phyloP scores from a whole-genome alignment of 2,329 filamentous ascomycete species.

The Fusarium coicis region DNA sequence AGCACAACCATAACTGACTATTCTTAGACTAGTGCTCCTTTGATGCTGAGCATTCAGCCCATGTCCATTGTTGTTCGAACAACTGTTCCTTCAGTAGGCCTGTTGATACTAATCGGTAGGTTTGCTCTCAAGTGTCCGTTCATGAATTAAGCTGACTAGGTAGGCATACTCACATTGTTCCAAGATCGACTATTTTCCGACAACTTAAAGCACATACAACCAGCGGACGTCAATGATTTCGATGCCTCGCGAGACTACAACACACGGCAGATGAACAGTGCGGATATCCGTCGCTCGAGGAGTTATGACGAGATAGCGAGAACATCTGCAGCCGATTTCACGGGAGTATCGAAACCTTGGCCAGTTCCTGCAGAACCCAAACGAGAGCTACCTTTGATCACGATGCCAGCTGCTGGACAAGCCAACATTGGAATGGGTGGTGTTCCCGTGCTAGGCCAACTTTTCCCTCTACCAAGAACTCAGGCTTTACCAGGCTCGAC shows the following conservation, averaged over 20 bases:
- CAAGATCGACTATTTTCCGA: constrained; percentile 28
- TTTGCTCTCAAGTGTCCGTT: background rate
- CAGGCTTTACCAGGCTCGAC: constrained; percentile 38
- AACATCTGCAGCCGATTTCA: constrained; percentile 47
- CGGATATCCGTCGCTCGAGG: constrained; percentile 57
- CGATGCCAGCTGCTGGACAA: constrained; percentile 52
- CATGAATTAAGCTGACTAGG: constrained; percentile 6
- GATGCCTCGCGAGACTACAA: constrained; percentile 29
- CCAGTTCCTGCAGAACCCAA: constrained; percentile 28
- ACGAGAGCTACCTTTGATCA: constrained; percentile 51
- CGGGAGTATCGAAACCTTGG: constrained; percentile 26
- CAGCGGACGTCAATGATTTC: constrained; percentile 4
- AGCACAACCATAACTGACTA: constrained; percentile 4
- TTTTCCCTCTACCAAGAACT: constrained; percentile 55
- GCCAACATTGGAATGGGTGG: constrained; percentile 52
- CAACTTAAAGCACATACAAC: background rate
- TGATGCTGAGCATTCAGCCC: constrained; percentile 60
- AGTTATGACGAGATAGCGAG: constrained; percentile 62
- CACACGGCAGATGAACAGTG: constrained; percentile 48
- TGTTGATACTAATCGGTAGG: constrained; percentile 61
- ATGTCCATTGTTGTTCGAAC: constrained; percentile 59
- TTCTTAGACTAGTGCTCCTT: constrained; percentile 60
- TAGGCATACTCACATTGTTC: constrained; percentile 53
- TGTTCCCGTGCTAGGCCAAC: constrained; percentile 52
- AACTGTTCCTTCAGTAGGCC: constrained; percentile 61